Evolutionary conservation across 306 rosid species (phyloP), one percentile per base, ranked within the genome.

Genomic region (Clitoria ternatea): DNA sequence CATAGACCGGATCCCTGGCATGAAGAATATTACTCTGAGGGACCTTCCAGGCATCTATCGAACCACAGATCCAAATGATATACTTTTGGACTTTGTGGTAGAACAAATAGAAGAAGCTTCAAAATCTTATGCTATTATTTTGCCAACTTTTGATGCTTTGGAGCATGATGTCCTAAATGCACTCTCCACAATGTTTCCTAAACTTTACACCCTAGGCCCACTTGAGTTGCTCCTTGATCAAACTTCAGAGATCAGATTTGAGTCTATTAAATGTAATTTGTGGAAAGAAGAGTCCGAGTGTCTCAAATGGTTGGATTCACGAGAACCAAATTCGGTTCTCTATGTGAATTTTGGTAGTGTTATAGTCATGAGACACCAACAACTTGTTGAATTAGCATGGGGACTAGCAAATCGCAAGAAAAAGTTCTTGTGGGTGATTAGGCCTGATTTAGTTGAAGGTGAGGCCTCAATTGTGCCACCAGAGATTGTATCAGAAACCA

Each of bases 311-410:
- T 54, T 86, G 3, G 69, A 83, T 48, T 64, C 79, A 32, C 77
- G 76, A 17, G 56, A 81, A 65, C 75, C 81, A 8, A 62, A 20
- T 52, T 79, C 87, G 1, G 78, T 80, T 37, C 65, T 80, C 1
- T 80, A 80, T 56, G 84, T 83, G 42, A 83, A 79, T 33, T 82
- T 82, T 71, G 86, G 85, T 0, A 79, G 86, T 27, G 72, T 79
- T 52, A 77, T 74, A 13, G 66, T 75, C 1, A 83, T 83, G 82
- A 83, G 18, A 9, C 45, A 33, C 6, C 52, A 75, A 2, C 81
- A 86, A n/a, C 42, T 86, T 14, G 55, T 68, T 78, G 90, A 86
- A 22, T 60, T 83, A 15, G 90, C 82, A 1, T 78, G 87, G 84
- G 87, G 87, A 15, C 20, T 86, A 6, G 78, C 80, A 42, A 72